phyloP scores from a whole-genome alignment of 2,329 filamentous ascomycete genomes.

The Talaromyces marneffei region DNA sequence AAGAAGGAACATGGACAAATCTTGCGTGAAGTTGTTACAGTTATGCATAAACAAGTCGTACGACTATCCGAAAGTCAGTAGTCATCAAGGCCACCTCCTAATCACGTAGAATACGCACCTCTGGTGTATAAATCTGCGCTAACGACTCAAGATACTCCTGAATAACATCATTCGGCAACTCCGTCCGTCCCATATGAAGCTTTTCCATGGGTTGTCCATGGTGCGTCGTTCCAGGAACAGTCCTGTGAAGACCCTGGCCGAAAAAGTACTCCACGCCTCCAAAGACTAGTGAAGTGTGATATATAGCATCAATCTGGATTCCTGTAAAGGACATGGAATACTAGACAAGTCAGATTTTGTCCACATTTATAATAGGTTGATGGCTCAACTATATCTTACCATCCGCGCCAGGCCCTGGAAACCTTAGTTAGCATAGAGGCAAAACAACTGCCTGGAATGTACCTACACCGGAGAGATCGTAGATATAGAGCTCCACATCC shows the following conservation, averaged over 20 bases:
- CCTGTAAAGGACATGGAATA: constrained; percentile 57
- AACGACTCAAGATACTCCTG: constrained; percentile 83
- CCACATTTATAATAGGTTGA: background rate
- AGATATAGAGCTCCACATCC: constrained; percentile 72
- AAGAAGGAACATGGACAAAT: constrained; percentile 81
- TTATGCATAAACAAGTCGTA: constrained; percentile 90
- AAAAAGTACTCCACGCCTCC: constrained; percentile 85
- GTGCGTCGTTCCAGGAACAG: constrained; percentile 75
- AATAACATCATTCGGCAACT: constrained; percentile 73
- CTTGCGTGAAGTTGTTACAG: constrained; percentile 96
- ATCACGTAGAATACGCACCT: constrained; percentile 44
- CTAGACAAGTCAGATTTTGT: constrained; percentile 26
- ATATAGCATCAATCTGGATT: constrained; percentile 79
- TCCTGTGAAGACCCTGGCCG: constrained; percentile 78
- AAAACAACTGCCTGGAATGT: background rate
- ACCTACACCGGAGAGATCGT: constrained; percentile 62
- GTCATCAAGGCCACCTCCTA: background rate
- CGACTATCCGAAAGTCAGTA: constrained; percentile 46
- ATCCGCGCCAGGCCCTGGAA: constrained; percentile 50
- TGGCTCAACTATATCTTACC: constrained; percentile 30
- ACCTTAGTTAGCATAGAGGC: constrained; percentile 18
- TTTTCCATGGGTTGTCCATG: constrained; percentile 77
- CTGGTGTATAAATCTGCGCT: constrained; percentile 71
- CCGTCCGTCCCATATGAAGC: constrained; percentile 67
- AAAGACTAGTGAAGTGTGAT: constrained; percentile 87